phyloP scores from a whole-genome alignment of 768 basidiomycete genomes.

The Piloderma croceum region DNA sequence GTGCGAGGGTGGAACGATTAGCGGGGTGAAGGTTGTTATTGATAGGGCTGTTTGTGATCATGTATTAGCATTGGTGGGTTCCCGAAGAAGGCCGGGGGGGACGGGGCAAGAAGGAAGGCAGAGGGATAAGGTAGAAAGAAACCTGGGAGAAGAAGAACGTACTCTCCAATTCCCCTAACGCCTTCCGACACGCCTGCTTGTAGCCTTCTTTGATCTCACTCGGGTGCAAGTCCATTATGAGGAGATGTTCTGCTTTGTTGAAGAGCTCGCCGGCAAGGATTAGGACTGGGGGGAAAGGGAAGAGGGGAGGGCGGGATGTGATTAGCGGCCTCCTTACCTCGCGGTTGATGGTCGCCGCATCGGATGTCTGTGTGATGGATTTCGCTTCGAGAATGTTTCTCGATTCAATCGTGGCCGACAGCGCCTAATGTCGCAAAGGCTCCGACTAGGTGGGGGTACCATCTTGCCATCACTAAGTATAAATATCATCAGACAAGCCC shows the following conservation, averaged over 20 bases:
- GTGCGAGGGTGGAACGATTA: slow-evolving; percentile 93
- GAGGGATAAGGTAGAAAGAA: slow-evolving; percentile 10
- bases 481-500: no score
- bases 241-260: slow-evolving; percentile 86
- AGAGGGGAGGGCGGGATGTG: slow-evolving; percentile 96
- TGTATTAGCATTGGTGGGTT: slow-evolving; percentile 60
- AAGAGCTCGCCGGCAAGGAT: slow-evolving; percentile 94
- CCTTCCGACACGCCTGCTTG: slow-evolving; percentile 82
- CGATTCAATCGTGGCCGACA: no score
- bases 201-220: slow-evolving; percentile 94
- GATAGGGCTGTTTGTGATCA: slow-evolving; percentile 82
- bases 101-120: slow-evolving; percentile 58
- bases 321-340: slow-evolving; percentile 98
- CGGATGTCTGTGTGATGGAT: no score
- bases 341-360: slow-evolving; percentile 96
- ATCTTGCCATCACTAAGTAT: no score
- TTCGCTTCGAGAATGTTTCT: no score
- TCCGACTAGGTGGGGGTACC: no score
- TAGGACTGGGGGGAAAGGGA: slow-evolving; percentile 77
- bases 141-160: slow-evolving; percentile 28
- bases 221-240: slow-evolving; percentile 96
- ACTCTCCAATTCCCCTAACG: slow-evolving; percentile 87
- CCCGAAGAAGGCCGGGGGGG: slow-evolving; percentile 64
- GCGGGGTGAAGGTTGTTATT: no score
- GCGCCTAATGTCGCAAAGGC: no score